Conservation (phyloP, 2,329 filamentous ascomycete genomes). For the Dactylonectria estremocensis region DNA sequence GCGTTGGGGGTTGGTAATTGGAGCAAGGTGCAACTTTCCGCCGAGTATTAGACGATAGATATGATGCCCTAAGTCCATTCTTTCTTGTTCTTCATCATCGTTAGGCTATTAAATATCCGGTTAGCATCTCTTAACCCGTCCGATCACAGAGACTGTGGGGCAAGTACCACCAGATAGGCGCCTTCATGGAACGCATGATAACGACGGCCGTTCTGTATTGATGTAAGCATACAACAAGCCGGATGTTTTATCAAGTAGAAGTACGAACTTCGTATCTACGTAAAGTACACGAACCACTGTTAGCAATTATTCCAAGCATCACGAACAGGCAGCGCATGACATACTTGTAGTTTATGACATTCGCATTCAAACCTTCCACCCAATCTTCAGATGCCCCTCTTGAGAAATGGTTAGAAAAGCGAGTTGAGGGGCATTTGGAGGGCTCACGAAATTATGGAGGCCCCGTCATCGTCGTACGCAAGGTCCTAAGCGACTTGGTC, state of each 20-base stretch:
- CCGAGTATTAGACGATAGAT: not conserved
- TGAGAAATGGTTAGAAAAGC: not conserved
- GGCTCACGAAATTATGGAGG: not conserved
- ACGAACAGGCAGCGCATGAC: not conserved
- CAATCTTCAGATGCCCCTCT: not conserved
- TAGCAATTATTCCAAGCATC: not conserved
- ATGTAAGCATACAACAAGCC: not conserved
- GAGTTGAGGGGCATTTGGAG: not conserved
- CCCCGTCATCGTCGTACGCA: not conserved
- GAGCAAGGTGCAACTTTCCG: not conserved
- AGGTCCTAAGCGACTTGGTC: not conserved
- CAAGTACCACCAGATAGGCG: not conserved
- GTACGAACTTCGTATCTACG: not conserved
- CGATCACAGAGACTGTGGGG: not conserved
- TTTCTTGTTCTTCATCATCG: not conserved
- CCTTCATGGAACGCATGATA: not conserved
- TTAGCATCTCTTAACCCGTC: not conserved
- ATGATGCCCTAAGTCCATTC: not conserved
- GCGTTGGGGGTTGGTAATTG: not conserved
- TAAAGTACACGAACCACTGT: not conserved
- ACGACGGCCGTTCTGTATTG: not conserved
- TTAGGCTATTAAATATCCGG: not conserved
- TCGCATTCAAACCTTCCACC: not conserved
- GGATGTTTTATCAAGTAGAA: not conserved
- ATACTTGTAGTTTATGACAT: not conserved